Evolutionary conservation across 176 grass and related monocot genomes (phyloP), one percentile per base, ranked within the genome.

Genomic region (Ampelocalamus luodianensis): DNA sequence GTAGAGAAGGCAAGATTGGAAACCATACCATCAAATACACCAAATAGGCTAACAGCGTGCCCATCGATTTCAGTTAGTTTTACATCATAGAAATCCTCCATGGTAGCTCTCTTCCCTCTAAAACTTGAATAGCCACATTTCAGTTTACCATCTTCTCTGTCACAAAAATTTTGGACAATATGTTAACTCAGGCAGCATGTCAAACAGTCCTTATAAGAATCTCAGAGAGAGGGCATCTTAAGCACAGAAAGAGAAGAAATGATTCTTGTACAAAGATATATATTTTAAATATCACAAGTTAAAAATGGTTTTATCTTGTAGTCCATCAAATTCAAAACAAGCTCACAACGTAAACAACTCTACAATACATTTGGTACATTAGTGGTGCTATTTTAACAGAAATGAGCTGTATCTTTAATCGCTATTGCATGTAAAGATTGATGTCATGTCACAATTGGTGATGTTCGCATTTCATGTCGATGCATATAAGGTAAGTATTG

Each of bases 41-140:
- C 96, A 86, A 98, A 95, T 22, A 98, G 88, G 82, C 87, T 95
- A 85, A 98, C 90, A 89, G 88, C 51, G 56, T 90, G 85, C 10
- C 88, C 93, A 65, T 94, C 69, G 17, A 98, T 92, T 84, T 90
- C 91, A 76, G 88, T 88, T 83, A 91, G 77, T 81, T 96, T 92
- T 64, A 94, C 83, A 82, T 98, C 96, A 86, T 88, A 98, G 70
- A 90, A 98, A 87, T 98, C 93, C 66, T 98, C 93, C 96, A 96
- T 98, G 51, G 85, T 95, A 72, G 91, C 77, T 80, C 93, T 89
- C 71, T 83, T 90, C 86, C 93, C 96, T 88, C 83, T 90, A 88
- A 95, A 99, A 82, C 96, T 99, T 26, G 92, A 90, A 85, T 93
- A 95, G 60, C 96, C 96, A 64, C 87, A 98, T 81, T 88, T 95